Conservation (phyloP, 2,329 filamentous ascomycete species). For the Macrophomina pseudophaseolina region DNA sequence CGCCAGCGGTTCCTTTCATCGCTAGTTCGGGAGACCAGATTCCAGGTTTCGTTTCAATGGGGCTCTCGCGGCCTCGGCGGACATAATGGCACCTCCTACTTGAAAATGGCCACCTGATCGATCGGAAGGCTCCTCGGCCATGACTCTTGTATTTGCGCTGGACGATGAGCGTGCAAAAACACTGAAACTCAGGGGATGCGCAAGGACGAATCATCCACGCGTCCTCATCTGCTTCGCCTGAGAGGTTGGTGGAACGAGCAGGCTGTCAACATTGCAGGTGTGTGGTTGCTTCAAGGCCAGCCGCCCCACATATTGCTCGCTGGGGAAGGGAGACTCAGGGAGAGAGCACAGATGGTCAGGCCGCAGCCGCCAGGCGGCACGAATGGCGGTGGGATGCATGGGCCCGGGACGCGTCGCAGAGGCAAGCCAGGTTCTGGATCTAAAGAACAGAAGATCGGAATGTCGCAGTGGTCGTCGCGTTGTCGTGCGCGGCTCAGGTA, state of each 20-base stretch:
- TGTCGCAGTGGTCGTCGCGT: slow-evolving; percentile 16
- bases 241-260: slow-evolving; percentile 5
- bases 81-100: too few relatives aligned
- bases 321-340: slow-evolving; percentile 20
- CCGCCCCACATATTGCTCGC: slow-evolving; percentile 25
- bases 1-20: too few relatives aligned
- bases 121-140: too few relatives aligned
- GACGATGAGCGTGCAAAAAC: not conserved
- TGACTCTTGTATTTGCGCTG: too few relatives aligned
- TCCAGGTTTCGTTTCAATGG: too few relatives aligned
- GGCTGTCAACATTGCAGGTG: not conserved
- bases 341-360: slow-evolving; percentile 13
- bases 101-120: too few relatives aligned
- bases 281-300: slow-evolving; percentile 23
- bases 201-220: slow-evolving; percentile 12
- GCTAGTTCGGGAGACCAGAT: too few relatives aligned
- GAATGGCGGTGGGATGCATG: not conserved
- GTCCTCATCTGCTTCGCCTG: slow-evolving; percentile 8
- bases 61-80: too few relatives aligned
- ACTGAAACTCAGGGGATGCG: not conserved
- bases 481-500: slow-evolving; percentile 18
- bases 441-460: slow-evolving; percentile 8
- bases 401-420: not conserved
- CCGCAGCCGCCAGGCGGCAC: not conserved
- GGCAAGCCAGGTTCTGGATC: too few relatives aligned